Conservation (phyloP, 129 eudicot species). For the Chrysanthemum lavandulifolium region DNA sequence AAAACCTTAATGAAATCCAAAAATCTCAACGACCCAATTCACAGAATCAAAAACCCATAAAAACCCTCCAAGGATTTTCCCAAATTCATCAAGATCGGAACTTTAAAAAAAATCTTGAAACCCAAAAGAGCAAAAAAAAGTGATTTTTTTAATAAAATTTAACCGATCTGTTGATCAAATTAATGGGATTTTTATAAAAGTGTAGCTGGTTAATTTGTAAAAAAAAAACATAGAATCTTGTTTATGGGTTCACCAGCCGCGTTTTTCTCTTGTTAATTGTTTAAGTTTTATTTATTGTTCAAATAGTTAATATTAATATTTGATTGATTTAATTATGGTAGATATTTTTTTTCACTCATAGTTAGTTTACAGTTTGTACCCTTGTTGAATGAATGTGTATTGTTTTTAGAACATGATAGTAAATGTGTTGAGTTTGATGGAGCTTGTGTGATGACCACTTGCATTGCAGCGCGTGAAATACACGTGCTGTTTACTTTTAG, state of each 20-base stretch:
- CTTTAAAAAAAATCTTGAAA: background rate
- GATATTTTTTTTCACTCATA: constrained; percentile 10
- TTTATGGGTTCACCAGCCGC: constrained; percentile 37
- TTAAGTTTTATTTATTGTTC: background rate
- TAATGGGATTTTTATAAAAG: constrained; percentile 2
- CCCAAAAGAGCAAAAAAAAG: background rate
- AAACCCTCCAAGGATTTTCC: constrained; percentile 32
- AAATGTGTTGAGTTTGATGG: too few relatives aligned
- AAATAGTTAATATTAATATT: background rate
- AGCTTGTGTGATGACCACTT: too few relatives aligned
- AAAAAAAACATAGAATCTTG: constrained; percentile 34
- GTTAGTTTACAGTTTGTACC: constrained; percentile 3
- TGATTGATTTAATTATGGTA: constrained; percentile 5
- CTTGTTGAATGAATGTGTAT: background rate
- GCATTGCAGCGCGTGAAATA: too few relatives aligned
- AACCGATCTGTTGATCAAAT: constrained; percentile 23
- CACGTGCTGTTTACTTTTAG: too few relatives aligned
- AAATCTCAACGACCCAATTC: constrained; percentile 41
- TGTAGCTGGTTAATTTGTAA: constrained; percentile 22
- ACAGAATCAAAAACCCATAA: constrained; percentile 43
- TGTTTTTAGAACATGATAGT: background rate
- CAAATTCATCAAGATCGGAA: constrained; percentile 34
- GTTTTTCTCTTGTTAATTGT: constrained; percentile 30
- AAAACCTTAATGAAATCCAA: constrained; percentile 19
- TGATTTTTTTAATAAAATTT: background rate